These are phyloP conservation scores for Fusarium buharicum DNA, from an alignment of 2,329 filamentous ascomycete species.

Conservation along the genomic window DNA sequence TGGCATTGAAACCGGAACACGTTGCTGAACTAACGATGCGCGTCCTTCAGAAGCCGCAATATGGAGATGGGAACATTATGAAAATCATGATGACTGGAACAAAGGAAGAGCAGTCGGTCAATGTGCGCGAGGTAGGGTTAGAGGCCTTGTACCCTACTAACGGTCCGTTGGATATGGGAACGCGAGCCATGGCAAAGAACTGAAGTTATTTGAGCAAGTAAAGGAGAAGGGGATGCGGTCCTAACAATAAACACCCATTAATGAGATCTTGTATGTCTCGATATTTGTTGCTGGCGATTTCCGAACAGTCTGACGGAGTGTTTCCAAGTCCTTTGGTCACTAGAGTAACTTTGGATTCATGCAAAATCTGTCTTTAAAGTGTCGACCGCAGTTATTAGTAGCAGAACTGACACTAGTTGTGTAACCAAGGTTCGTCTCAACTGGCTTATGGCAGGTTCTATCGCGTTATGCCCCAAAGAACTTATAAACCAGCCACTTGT, in stretches of 20 bases:
- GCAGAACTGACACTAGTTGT: too few relatives aligned
- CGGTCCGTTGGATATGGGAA: neutral
- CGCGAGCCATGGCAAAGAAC: neutral
- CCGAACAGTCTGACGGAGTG: too few relatives aligned
- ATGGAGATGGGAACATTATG: conserved; percentile 32
- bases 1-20: conserved; percentile 5
- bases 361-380: too few relatives aligned
- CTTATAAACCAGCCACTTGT: too few relatives aligned
- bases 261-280: too few relatives aligned
- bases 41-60: conserved; percentile 19
- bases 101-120: conserved; percentile 9
- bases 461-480: too few relatives aligned
- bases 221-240: neutral
- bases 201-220: neutral
- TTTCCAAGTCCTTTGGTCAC: too few relatives aligned
- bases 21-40: conserved; percentile 17
- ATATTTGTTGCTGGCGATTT: too few relatives aligned
- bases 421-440: too few relatives aligned
- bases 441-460: too few relatives aligned
- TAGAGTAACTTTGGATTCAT: too few relatives aligned
- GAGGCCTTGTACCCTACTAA: conserved; percentile 12
- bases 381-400: too few relatives aligned
- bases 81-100: conserved; percentile 16
- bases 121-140: conserved; percentile 6
- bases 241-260: neutral